phyloP scores from a whole-genome alignment of 2,329 filamentous ascomycete species.

The Fusarium caatingaense region DNA sequence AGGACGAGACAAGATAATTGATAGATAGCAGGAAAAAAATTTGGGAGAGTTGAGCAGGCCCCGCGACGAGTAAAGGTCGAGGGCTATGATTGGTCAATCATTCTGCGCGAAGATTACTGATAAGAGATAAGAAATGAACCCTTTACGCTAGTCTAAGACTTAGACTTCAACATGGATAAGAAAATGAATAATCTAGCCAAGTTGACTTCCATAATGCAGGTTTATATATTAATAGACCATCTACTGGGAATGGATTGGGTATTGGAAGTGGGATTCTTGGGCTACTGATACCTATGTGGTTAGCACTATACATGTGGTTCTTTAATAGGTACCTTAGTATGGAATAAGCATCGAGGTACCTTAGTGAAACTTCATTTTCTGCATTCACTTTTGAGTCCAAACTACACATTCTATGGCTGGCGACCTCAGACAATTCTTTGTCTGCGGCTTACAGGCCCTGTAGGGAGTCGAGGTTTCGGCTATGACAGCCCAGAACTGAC shows the following conservation, averaged over 20 bases:
- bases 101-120: constrained; percentile 3
- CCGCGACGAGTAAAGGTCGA: constrained; percentile 25
- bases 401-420: neutral
- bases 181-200: neutral
- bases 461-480: neutral
- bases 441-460: neutral
- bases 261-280: neutral
- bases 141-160: neutral
- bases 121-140: constrained; percentile 34
- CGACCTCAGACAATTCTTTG: neutral
- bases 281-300: too few species aligned
- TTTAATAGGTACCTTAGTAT: too few species aligned
- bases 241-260: neutral
- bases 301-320: too few species aligned
- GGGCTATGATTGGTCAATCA: constrained; percentile 39
- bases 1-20: constrained; percentile 25
- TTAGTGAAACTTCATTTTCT: neutral
- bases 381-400: neutral
- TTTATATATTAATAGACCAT: neutral
- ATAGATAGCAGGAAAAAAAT: constrained; percentile 44
- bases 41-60: constrained; percentile 41
- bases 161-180: neutral
- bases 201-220: neutral
- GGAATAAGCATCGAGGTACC: too few species aligned
- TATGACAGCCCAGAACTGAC: neutral